Evolutionary conservation across 495 filamentous ascomycete species (phyloP).

Genomic region (Cairneyella variabilis): DNA sequence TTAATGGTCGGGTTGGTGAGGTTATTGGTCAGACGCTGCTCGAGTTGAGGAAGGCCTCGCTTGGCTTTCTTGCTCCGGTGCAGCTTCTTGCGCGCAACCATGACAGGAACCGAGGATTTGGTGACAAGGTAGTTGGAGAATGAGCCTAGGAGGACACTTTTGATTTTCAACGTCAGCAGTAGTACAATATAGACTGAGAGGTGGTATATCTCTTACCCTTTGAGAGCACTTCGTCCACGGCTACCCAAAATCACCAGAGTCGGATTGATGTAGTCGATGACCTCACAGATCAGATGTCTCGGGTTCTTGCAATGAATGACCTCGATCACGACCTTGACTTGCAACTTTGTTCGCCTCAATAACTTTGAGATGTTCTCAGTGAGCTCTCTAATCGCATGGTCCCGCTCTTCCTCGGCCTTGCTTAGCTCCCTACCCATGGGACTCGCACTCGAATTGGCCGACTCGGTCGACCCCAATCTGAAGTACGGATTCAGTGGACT

Average conservation of each 20-base stretch:
- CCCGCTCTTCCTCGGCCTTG: conserved; percentile 72
- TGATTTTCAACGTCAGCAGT: too few species aligned
- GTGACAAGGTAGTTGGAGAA: conserved; percentile 97
- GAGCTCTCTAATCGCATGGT: conserved; percentile 70
- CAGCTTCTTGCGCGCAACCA: conserved; percentile 82
- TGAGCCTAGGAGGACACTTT: conserved; percentile 86
- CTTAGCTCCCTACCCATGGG: conserved; percentile 32
- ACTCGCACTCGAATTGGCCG: conserved; percentile 20
- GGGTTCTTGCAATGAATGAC: conserved; percentile 98
- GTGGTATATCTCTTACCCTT: conserved; percentile 62
- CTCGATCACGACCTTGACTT: conserved; percentile 88
- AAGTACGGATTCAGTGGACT: conserved; percentile 30
- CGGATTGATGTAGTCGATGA: conserved; percentile 85
- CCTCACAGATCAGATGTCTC: conserved; percentile 78
- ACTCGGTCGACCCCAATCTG: conserved; percentile 18
- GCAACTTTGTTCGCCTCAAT: conserved; percentile 82
- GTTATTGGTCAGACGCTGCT: conserved; percentile 67
- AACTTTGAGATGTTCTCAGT: conserved; percentile 76
- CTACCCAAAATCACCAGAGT: conserved; percentile 93
- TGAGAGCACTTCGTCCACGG: conserved; percentile 82
- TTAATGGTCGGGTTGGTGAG: conserved; percentile 57
- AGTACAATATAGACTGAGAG: too few species aligned
- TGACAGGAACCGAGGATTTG: conserved; percentile 93
- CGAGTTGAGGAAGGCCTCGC: too few species aligned
- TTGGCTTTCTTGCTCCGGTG: conserved; percentile 71